Evolutionary conservation across 1,139 yeast genomes (phyloP), one percentile per base, ranked within the genome.

Genomic region (Geotrichum candidum): DNA sequence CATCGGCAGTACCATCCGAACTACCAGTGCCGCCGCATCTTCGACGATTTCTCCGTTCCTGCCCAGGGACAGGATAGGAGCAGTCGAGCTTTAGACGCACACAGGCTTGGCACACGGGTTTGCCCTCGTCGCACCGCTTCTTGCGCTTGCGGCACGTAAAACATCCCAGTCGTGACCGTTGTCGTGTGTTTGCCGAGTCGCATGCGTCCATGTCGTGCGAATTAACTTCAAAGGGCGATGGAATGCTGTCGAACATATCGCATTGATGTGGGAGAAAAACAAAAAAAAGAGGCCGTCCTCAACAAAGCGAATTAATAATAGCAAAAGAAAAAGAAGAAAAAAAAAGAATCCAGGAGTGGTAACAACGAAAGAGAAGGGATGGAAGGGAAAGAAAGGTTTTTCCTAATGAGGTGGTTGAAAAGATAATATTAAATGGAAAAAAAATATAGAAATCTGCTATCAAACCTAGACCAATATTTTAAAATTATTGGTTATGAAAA

Each of bases 131-230:
- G 68, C 94, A 87, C 66, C 89, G 83, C 72, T 87, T 87, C 68
- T 87, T 87, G 52, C 94, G 75, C 56, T 81, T 79, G 63, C 90
- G 83, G 68, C 94, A 87, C 0, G 91, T 86, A 54, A 86, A 73
- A 70, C 94, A 87, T 0, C 94, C 94, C 66, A 78, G 78, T 59
- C 78, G 70, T n/a, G 77, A 73, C 38, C 77, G 66, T 23, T 58
- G 59, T 22, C 57, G 55, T 1, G 60, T n/a, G 22, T 7, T 7
- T 2, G 48, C n/a, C 22, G 18, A n/a, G 7, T 41, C 48, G 18
- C 23, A 53, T 45, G 48, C n/a, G 18, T 41, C 48, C 9, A 7
- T 41, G 3, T 41, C 48, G 48, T 41, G 48, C n/a, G 48, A 15
- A n/a, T n/a, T 41, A 18, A 18, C 22, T 41, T 41, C 18, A 41